These are phyloP conservation scores for Pyrenophora seminiperda DNA, from an alignment of 2,329 filamentous ascomycete species.

Conservation along the genomic window DNA sequence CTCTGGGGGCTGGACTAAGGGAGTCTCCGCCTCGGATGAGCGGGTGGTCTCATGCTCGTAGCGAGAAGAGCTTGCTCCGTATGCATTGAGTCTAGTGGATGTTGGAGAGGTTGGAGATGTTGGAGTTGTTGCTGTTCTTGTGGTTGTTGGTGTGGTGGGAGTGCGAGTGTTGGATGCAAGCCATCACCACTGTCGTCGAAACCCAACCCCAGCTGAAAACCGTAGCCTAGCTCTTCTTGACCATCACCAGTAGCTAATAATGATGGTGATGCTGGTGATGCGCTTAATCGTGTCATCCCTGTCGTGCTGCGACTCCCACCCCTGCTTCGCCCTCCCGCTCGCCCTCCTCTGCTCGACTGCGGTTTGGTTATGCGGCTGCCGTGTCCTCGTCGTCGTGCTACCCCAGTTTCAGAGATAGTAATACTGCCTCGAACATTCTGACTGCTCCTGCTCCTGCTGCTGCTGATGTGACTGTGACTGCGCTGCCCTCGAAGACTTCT, in stretches of 20 bases:
- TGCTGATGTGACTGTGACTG: no score
- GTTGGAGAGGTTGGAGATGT: not conserved
- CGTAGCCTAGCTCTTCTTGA: no score
- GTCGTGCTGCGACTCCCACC: slow-evolving; percentile 4
- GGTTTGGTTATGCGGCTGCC: slow-evolving; percentile 9
- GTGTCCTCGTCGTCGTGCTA: not conserved
- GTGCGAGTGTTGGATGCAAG: not conserved
- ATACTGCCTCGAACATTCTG: not conserved
- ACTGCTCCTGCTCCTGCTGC: not conserved
- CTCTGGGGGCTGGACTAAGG: not conserved
- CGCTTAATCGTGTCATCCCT: slow-evolving; percentile 1
- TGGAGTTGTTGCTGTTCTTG: not conserved
- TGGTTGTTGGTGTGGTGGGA: not conserved
- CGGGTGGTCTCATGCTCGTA: not conserved
- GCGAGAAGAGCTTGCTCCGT: not conserved
- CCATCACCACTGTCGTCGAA: no score
- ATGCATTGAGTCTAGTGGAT: not conserved
- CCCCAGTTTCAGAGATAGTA: no score
- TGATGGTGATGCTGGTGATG: not conserved
- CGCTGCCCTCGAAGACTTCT: no score
- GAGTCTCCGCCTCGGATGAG: slow-evolving; percentile 2
- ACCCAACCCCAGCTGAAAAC: no score
- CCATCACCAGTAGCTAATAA: not conserved
- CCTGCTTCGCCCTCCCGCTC: slow-evolving; percentile 2
- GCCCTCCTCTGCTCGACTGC: slow-evolving; percentile 5